A percentile compares a stretch with the other conserved stretches of the same genome.
phyloP scores from a whole-genome alignment of 2,329 filamentous ascomycete species.

The Ophiostoma populinum region DNA sequence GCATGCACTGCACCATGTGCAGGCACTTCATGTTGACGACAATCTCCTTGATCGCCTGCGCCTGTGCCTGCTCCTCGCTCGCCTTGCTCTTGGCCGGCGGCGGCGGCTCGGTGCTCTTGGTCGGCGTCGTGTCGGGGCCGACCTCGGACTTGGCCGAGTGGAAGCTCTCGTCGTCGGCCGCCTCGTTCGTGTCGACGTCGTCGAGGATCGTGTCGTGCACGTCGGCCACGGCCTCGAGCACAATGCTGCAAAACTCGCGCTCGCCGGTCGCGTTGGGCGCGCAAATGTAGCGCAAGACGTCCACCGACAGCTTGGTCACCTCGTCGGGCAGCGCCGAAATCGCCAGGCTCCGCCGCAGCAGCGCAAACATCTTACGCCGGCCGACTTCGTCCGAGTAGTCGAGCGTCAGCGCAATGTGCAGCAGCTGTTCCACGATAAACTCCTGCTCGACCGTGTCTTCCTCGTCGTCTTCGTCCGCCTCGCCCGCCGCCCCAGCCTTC shows the following conservation, averaged over 20 bases:
- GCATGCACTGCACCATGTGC: conserved; percentile 93
- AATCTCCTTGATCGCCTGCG: conserved; percentile 74
- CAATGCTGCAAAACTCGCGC: conserved; percentile 66
- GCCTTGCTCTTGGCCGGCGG: conserved; percentile 19
- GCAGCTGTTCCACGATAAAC: conserved; percentile 87
- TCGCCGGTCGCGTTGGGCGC: conserved; percentile 57
- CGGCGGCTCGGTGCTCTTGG: conserved; percentile 23
- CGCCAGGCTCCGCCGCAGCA: conserved; percentile 72
- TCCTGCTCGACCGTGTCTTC: conserved; percentile 81
- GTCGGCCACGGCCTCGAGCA: conserved; percentile 87
- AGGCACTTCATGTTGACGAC: conserved; percentile 97
- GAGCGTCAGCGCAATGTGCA: conserved; percentile 78
- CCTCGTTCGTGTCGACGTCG: conserved; percentile 34
- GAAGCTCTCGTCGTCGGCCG: conserved; percentile 65
- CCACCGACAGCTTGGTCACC: conserved; percentile 72
- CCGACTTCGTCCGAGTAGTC: conserved; percentile 98
- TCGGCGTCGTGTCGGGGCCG: conserved; percentile 44
- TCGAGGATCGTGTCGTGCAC: conserved; percentile 87
- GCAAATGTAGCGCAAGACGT: conserved; percentile 69
- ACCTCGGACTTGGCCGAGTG: conserved; percentile 83
- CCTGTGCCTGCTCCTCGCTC: conserved; percentile 47
- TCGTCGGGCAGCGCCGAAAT: conserved; percentile 82
- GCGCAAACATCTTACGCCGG: conserved; percentile 83
- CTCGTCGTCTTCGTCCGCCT: conserved; percentile 52
- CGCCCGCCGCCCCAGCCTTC: conserved; percentile 34